phyloP scores from a whole-genome alignment of 2,329 filamentous ascomycete genomes.

The Cordyceps militaris region DNA sequence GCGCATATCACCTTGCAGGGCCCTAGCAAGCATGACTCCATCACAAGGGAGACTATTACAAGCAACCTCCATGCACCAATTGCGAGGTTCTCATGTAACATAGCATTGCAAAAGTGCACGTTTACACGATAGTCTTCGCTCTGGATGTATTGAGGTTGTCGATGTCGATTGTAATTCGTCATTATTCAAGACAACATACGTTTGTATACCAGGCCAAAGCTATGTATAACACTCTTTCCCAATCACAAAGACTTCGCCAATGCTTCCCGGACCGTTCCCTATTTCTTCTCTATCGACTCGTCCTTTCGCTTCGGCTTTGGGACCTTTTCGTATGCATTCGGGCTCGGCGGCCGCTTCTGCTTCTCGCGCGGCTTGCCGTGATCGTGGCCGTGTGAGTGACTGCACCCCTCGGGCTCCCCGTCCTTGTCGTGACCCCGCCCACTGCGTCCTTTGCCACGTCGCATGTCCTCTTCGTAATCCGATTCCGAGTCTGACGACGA shows the following conservation, averaged over 20 bases:
- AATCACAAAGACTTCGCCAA: not conserved
- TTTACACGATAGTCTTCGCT: not conserved
- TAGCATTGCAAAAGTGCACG: not conserved
- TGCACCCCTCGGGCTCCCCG: slow-evolving; percentile 18
- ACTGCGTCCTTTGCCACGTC: slow-evolving; percentile 27
- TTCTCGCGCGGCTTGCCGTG: slow-evolving; percentile 26
- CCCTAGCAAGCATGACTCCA: too few relatives aligned
- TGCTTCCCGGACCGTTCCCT: not conserved
- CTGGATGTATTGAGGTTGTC: not conserved
- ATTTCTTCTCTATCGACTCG: slow-evolving; percentile 17
- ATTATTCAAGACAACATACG: not conserved
- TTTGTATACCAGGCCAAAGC: not conserved
- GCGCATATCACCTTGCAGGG: too few relatives aligned
- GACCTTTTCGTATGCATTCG: slow-evolving; percentile 77
- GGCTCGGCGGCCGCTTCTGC: slow-evolving; percentile 52
- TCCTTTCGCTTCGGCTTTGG: slow-evolving; percentile 38
- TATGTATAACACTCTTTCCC: not conserved
- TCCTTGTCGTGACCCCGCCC: slow-evolving; percentile 34
- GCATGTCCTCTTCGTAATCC: slow-evolving; percentile 37
- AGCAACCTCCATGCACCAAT: too few relatives aligned
- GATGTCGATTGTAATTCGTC: not conserved
- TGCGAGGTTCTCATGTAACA: not conserved
- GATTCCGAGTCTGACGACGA: slow-evolving; percentile 44
- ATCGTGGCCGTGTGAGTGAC: slow-evolving; percentile 28
- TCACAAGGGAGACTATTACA: too few relatives aligned